Evolutionary conservation across 805 yeast species (phyloP).

Genomic region (Aciculoconidium aculeatum): DNA sequence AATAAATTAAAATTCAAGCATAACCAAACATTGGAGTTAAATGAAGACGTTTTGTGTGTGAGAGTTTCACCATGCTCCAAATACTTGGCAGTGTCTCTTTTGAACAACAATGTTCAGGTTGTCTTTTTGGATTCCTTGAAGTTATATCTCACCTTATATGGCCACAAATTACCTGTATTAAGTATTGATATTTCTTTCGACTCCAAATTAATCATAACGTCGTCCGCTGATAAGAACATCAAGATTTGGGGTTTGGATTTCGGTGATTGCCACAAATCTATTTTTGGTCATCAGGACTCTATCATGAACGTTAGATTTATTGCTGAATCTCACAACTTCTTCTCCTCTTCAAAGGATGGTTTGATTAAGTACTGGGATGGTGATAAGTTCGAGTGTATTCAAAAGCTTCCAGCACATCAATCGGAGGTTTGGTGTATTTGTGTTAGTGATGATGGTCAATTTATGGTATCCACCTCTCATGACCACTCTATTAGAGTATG

Average conservation of each 20-base stretch:
- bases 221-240: conserved; percentile 96
- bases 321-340: conserved; percentile 82
- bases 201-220: conserved; percentile 80
- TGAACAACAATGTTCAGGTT: conserved; percentile 94
- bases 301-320: conserved; percentile 83
- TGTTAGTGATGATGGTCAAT: conserved; percentile 65
- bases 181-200: conserved; percentile 89
- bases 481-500: conserved; percentile 93
- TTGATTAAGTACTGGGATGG: conserved; percentile 97
- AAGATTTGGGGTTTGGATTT: conserved; percentile 98
- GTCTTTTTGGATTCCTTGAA: conserved; percentile 83
- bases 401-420: conserved; percentile 76
- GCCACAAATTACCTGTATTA: conserved; percentile 93
- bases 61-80: conserved; percentile 75
- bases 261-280: conserved; percentile 97
- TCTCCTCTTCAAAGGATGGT: conserved; percentile 86
- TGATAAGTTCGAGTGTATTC: conserved; percentile 90
- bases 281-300: conserved; percentile 95
- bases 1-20: conserved; percentile 60
- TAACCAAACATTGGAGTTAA: conserved; percentile 74
- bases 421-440: conserved; percentile 92
- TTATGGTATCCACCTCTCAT: conserved; percentile 79
- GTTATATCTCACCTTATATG: conserved; percentile 83
- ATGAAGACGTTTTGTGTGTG: conserved; percentile 79
- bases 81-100: conserved; percentile 72